Percentiles rank a stretch among this genome's conserved stretches.
phyloP scores from a whole-genome alignment of 768 basidiomycete genomes.

The Crucibulum laeve region DNA sequence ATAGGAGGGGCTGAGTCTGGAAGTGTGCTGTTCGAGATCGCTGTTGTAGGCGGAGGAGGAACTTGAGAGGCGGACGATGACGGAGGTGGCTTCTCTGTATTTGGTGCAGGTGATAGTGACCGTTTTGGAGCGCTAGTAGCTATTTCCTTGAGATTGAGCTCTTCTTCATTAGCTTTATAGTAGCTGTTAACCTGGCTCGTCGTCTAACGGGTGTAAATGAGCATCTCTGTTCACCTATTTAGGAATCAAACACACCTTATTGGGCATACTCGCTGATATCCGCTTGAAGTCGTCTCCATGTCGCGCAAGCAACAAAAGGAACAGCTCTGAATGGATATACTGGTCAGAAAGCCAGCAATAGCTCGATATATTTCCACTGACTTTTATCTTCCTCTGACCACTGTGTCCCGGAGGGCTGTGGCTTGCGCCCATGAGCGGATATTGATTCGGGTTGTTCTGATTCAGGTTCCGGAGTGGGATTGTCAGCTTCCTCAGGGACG shows the following conservation, averaged over 20 bases:
- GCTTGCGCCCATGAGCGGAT: constrained; percentile 23
- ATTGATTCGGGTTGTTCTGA: constrained; percentile 12
- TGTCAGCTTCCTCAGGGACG: constrained; percentile 28
- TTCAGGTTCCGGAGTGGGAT: constrained; percentile 21
- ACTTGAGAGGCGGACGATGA: background rate
- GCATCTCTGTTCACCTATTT: background rate
- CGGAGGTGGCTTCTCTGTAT: constrained; percentile 15
- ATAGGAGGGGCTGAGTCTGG: too few species aligned
- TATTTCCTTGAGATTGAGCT: constrained; percentile 36
- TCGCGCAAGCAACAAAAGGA: constrained; percentile 51
- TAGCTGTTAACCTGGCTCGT: constrained; percentile 51
- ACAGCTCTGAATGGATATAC: constrained; percentile 30
- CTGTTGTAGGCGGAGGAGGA: background rate
- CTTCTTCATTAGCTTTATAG: constrained; percentile 38
- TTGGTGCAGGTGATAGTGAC: constrained; percentile 28
- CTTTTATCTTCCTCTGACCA: constrained; percentile 73
- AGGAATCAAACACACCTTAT: constrained; percentile 38
- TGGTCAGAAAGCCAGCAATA: constrained; percentile 8
- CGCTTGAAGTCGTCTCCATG: constrained; percentile 65
- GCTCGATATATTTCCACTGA: constrained; percentile 20
- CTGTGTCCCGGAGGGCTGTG: constrained; percentile 20
- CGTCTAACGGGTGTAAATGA: constrained; percentile 31
- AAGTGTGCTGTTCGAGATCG: too few species aligned
- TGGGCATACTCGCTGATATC: constrained; percentile 65
- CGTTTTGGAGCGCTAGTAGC: constrained; percentile 37